Evolutionary conservation across 2,329 filamentous ascomycete genomes (phyloP).

Genomic region (Cladophialophora carrionii): DNA sequence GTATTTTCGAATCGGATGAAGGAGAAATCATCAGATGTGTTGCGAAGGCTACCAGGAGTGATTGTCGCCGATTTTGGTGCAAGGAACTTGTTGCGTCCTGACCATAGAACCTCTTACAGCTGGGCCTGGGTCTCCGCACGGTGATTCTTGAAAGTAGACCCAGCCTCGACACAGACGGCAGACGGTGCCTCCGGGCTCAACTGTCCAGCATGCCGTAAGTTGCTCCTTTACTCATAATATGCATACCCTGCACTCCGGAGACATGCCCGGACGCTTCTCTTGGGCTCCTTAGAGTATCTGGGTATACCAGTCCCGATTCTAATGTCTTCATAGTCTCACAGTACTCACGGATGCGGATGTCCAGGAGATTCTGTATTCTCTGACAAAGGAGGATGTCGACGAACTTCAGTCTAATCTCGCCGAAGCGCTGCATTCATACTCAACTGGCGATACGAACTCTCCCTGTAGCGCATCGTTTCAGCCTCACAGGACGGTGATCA

Average conservation of each 20-base stretch:
- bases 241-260: background rate
- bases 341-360: constrained; percentile 62
- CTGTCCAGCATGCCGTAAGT: background rate
- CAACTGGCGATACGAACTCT: constrained; percentile 62
- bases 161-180: background rate
- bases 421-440: constrained; percentile 67
- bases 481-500: constrained; percentile 63
- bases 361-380: constrained; percentile 57
- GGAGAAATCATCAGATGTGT: background rate
- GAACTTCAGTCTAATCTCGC: constrained; percentile 62
- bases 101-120: background rate
- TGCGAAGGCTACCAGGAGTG: background rate
- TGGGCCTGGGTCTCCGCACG: too few species aligned
- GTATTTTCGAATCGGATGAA: background rate
- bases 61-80: background rate
- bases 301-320: background rate
- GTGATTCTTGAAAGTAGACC: background rate
- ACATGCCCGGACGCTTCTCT: background rate
- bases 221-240: background rate
- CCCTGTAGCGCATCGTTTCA: constrained; percentile 65
- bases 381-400: constrained; percentile 61
- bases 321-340: constrained; percentile 49
- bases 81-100: background rate
- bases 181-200: too few species aligned
- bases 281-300: background rate